phyloP scores from a whole-genome alignment of 1,284 basidiomycete species.

The Moesziomyces parantarcticus region DNA sequence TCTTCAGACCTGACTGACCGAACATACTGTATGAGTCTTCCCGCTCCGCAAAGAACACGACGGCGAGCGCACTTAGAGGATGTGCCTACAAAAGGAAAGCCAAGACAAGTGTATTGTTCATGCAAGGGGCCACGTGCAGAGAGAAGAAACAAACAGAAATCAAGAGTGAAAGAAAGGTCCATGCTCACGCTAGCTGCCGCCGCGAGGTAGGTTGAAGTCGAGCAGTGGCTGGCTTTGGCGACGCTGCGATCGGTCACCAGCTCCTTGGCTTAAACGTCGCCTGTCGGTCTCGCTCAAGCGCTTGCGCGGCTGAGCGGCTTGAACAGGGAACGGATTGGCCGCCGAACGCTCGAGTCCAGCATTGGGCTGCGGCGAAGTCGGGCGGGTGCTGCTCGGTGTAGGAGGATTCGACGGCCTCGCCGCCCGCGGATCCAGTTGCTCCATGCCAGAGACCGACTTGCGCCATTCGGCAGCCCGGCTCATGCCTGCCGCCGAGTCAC shows the following conservation, averaged over 20 bases:
- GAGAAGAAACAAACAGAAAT: background rate
- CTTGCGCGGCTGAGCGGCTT: slow-evolving; percentile 13
- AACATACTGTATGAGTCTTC: background rate
- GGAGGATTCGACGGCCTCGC: slow-evolving; percentile 15
- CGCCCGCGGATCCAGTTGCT: slow-evolving; percentile 30
- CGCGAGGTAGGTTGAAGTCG: slow-evolving; percentile 33
- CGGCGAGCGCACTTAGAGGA: background rate
- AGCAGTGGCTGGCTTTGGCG: slow-evolving; percentile 41
- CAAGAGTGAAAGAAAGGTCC: background rate
- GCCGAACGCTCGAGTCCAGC: background rate
- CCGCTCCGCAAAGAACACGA: too few relatives aligned
- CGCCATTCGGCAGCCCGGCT: slow-evolving; percentile 43
- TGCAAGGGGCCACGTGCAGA: background rate
- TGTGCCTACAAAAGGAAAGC: background rate
- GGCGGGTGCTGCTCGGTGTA: slow-evolving; percentile 25
- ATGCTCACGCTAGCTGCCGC: background rate
- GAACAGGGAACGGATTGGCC: slow-evolving; percentile 29
- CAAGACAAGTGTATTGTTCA: slow-evolving; percentile 1
- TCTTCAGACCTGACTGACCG: background rate
- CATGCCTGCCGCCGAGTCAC: slow-evolving; percentile 6
- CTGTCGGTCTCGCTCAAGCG: slow-evolving; percentile 45
- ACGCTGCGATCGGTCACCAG: slow-evolving; percentile 26
- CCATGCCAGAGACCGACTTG: slow-evolving; percentile 31
- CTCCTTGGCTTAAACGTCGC: slow-evolving; percentile 48
- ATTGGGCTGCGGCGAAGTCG: slow-evolving; percentile 25